Percentiles rank a stretch among this genome's conserved stretches.
These are phyloP conservation scores for Phytophthora europaea DNA, from an alignment of 352 stramenopile genomes.

Conservation along the genomic window DNA sequence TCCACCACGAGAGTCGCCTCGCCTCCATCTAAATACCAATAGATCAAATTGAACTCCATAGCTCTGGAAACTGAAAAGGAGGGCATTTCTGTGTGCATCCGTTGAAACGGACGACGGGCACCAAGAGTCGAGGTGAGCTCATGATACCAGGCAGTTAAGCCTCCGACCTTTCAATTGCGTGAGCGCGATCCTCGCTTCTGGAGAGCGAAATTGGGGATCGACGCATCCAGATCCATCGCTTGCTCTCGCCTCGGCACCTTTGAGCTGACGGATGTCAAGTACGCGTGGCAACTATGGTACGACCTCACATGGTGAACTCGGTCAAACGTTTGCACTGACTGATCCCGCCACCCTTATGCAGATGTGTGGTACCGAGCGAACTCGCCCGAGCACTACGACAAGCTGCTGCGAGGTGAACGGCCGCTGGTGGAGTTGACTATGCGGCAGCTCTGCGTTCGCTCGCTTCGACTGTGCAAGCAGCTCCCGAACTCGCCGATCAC, in stretches of 20 bases:
- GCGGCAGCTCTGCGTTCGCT: constrained; percentile 74
- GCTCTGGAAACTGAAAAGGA: background rate
- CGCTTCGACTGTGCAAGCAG: constrained; percentile 80
- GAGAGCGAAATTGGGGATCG: background rate
- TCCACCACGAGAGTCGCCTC: background rate
- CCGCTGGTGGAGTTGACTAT: constrained; percentile 68
- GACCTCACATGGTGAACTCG: background rate
- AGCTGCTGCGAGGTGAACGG: constrained; percentile 68
- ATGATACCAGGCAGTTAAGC: background rate
- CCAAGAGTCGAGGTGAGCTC: constrained; percentile 15
- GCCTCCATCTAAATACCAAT: too few relatives aligned
- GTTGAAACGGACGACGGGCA: constrained; percentile 25
- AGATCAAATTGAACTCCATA: background rate
- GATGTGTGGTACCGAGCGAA: constrained; percentile 79
- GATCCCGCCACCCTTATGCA: constrained; percentile 17
- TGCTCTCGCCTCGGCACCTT: background rate
- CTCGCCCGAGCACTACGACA: constrained; percentile 79
- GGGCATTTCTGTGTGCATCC: background rate
- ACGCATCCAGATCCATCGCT: background rate
- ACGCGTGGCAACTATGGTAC: constrained; percentile 40
- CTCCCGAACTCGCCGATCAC: constrained; percentile 87
- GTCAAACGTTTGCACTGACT: background rate
- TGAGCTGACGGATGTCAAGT: constrained; percentile 5
- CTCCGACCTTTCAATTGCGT: constrained; percentile 23
- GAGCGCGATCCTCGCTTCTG: background rate